These are phyloP conservation scores for Dothideomycetes sp. DNA, from an alignment of 2,329 filamentous ascomycete species.

Conservation along the genomic window DNA sequence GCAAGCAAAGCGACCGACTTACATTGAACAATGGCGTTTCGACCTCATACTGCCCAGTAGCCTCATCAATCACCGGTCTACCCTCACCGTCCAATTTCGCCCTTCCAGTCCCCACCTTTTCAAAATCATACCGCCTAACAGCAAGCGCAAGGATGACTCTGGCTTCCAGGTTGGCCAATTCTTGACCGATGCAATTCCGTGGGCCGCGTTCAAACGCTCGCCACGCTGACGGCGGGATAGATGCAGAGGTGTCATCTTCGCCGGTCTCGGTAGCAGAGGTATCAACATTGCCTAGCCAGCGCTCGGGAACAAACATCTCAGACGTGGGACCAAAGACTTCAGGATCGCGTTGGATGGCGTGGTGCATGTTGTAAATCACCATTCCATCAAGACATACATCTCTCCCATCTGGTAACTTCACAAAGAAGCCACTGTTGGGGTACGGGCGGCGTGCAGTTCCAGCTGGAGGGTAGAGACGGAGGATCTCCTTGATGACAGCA, in stretches of 20 bases:
- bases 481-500: conserved; percentile 42
- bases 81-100: not conserved
- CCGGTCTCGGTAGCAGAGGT: not conserved
- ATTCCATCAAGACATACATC: not conserved
- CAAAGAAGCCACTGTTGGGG: not conserved
- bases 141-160: conserved; percentile 40
- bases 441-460: conserved; percentile 28
- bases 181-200: conserved; percentile 47
- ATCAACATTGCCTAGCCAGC: conserved; percentile 24
- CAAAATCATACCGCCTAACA: conserved; percentile 39
- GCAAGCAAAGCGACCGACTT: not conserved
- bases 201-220: conserved; percentile 45
- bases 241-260: not conserved
- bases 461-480: conserved; percentile 41
- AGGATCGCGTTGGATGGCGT: not conserved
- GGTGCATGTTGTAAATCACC: not conserved
- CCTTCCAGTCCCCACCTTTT: conserved; percentile 5
- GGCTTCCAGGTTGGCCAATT: conserved; percentile 43
- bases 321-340: not conserved
- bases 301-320: conserved; percentile 34
- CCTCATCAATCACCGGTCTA: not conserved
- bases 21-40: not conserved
- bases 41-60: not conserved
- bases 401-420: not conserved
- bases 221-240: conserved; percentile 27